Base-by-base conservation (phyloP, 2,329 filamentous ascomycete species). In the Paecilomyces sp. region DNA sequence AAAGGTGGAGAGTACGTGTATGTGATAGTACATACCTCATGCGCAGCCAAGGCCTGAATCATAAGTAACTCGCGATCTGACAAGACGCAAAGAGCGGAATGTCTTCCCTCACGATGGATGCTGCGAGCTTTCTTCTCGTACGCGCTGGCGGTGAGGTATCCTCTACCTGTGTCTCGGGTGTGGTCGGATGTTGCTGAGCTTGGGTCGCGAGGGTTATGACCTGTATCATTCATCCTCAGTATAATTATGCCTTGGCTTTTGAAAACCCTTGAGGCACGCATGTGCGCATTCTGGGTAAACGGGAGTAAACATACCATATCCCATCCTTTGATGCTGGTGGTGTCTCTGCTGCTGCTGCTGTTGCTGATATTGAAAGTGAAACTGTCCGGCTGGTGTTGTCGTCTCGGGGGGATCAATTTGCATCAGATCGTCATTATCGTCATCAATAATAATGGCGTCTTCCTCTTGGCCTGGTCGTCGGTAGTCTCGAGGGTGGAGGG, bases 31-130 rank as follows among this genome's bases (percentile, higher is more conserved):
- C 67, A 53, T 62, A 78, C 76, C 64, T 75, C 70, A 22, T 72
- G 67, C 22, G 71, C 73, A 15, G 70, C 71, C 7, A 77, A 58
- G 0, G 75, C 75, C 60, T 79, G 75, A 3, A 74, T 69, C 8
- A 75, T 72, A 2, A 79, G 63, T 3, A 79, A 57, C 58, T 78
- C 75, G n/a, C 67, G 64, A 58, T 77, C 72, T 53, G 67, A 67
- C 5, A 77, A 61, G 8, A 77, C 69, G n/a, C 68, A 70, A 13
- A 77, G 67, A 1, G 74, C 71, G 3, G 72, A 72, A 50, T 76
- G 71, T 33, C 73, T 68, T 50, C 72, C 71, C 55, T 76, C 74
- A 34, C 72, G 69, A 22, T 66, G 62, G 11, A 25, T 53, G 8
- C 51, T 53, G 3, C 24, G 51, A 5, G 28, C 28, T 30, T 30